A percentile compares a stretch with the other conserved stretches of the same genome.
phyloP scores from a whole-genome alignment of 1,284 basidiomycete species.

The Phellopilus nigrolimitatus region DNA sequence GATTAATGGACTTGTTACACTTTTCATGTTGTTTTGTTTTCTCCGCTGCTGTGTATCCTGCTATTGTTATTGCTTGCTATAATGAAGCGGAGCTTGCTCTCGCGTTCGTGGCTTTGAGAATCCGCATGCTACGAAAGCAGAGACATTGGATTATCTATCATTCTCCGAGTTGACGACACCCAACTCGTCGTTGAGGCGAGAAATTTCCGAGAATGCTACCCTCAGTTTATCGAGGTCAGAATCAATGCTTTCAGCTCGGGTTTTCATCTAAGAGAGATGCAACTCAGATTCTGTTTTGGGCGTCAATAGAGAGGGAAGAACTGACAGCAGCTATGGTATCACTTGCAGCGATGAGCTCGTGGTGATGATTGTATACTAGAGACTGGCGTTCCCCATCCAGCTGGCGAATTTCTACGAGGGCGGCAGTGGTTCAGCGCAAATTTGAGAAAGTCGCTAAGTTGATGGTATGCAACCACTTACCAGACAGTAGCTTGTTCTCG shows the following conservation, averaged over 20 bases:
- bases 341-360: constrained; percentile 87
- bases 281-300: constrained; percentile 4
- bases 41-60: neutral
- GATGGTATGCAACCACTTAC: too few species aligned
- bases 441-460: too few species aligned
- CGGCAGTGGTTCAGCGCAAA: too few species aligned
- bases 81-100: neutral
- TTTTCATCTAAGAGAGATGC: constrained; percentile 62
- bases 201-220: constrained; percentile 80
- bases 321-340: constrained; percentile 84
- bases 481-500: constrained; percentile 73
- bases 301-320: constrained; percentile 14
- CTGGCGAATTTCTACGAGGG: constrained; percentile 71
- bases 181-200: constrained; percentile 65
- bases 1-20: constrained; percentile 29
- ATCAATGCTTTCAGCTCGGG: constrained; percentile 76
- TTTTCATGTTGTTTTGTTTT: neutral
- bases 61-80: constrained; percentile 3
- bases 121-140: too few species aligned
- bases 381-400: constrained; percentile 86
- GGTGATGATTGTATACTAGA: constrained; percentile 91
- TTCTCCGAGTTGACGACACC: constrained; percentile 63
- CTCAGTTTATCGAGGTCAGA: constrained; percentile 75
- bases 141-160: neutral
- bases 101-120: too few species aligned